phyloP scores from a whole-genome alignment of 148 eudicot genomes.

The Chenopodium berlandieri region DNA sequence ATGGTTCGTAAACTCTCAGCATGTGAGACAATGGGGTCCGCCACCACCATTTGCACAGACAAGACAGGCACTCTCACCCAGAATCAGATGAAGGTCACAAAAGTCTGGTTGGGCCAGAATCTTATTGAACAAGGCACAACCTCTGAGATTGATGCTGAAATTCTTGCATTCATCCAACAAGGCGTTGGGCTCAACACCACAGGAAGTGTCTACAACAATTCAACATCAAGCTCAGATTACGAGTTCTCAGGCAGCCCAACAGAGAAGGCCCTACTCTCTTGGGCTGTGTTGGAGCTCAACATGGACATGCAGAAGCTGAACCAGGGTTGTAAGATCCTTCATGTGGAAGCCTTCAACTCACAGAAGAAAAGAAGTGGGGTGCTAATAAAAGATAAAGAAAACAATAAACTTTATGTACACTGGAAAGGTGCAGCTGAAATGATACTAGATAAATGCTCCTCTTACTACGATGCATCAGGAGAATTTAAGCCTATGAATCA shows the following conservation, averaged over 20 bases:
- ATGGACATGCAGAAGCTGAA: constrained; percentile 18
- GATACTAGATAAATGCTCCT: constrained; percentile 18
- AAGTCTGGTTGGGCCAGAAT: constrained; percentile 29
- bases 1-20: constrained; percentile 42
- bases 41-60: constrained; percentile 39
- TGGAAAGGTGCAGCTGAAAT: constrained; percentile 33
- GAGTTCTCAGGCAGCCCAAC: constrained; percentile 30
- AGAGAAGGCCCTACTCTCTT: constrained; percentile 26
- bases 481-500: neutral
- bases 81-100: constrained; percentile 35
- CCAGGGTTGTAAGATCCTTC: constrained; percentile 5
- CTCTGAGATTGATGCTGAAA: constrained; percentile 9
- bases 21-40: constrained; percentile 44
- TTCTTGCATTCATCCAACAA: constrained; percentile 19
- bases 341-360: constrained; percentile 27
- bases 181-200: constrained; percentile 36
- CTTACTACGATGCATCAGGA: constrained; percentile 25
- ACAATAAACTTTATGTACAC: constrained; percentile 8
- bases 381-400: constrained; percentile 6
- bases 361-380: constrained; percentile 31
- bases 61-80: constrained; percentile 38
- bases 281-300: constrained; percentile 23
- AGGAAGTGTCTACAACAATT: constrained; percentile 24
- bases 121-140: neutral
- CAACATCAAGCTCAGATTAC: constrained; percentile 8